Percentiles rank a stretch among this genome's conserved stretches.
These are phyloP conservation scores for Salvia miltiorrhiza DNA, from an alignment of 257 asterid genomes.

Conservation along the genomic window DNA sequence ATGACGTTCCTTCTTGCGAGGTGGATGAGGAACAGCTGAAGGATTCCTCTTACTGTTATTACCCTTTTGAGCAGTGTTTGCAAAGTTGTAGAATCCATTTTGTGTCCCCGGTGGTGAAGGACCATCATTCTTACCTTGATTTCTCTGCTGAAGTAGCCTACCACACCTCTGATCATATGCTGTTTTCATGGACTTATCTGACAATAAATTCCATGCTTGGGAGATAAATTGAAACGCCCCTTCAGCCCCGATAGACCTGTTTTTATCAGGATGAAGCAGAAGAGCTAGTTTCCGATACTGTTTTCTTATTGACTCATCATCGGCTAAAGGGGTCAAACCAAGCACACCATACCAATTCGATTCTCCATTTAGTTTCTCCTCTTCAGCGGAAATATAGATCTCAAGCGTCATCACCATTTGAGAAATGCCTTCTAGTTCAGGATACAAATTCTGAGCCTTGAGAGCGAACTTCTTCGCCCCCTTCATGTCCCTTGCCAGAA, in stretches of 20 bases:
- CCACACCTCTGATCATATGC: conserved; percentile 49
- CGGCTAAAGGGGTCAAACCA: conserved; percentile 62
- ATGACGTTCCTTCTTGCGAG: conserved; percentile 40
- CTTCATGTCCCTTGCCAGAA: conserved; percentile 47
- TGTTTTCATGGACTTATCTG: conserved; percentile 50
- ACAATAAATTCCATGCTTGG: conserved; percentile 74
- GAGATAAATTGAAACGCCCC: conserved; percentile 69
- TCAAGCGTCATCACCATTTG: conserved; percentile 66
- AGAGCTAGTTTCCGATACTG: conserved; percentile 72
- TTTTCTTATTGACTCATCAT: conserved; percentile 57
- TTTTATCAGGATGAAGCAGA: conserved; percentile 77
- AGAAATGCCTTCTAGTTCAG: conserved; percentile 65
- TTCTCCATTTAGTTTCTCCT: conserved; percentile 44
- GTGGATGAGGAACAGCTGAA: conserved; percentile 28
- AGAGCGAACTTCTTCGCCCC: conserved; percentile 68
- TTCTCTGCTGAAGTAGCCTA: conserved; percentile 23
- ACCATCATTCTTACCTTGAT: conserved; percentile 28
- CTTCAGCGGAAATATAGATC: conserved; percentile 59
- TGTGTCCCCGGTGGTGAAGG: conserved; percentile 38
- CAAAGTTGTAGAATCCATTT: conserved; percentile 56
- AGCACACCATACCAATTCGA: conserved; percentile 72
- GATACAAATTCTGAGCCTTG: conserved; percentile 62
- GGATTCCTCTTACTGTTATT: conserved; percentile 35
- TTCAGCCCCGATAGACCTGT: conserved; percentile 63
- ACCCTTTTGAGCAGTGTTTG: conserved; percentile 42